Percentiles rank a stretch among this genome's conserved stretches.
phyloP scores from a whole-genome alignment of 495 filamentous ascomycete genomes.

The Neurospora sp. region DNA sequence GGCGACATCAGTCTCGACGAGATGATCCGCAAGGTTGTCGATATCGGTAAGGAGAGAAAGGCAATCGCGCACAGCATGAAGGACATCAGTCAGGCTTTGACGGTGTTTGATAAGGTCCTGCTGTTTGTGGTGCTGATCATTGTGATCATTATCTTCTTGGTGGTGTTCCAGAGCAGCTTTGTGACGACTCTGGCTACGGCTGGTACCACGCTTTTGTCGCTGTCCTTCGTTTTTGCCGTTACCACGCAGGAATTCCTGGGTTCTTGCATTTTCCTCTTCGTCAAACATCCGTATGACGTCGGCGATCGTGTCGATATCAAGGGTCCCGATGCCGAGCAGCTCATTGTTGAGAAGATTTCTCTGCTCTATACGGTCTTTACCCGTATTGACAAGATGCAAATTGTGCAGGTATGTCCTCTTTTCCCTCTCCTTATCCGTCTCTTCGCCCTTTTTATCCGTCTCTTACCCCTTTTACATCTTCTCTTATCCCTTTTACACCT shows the following conservation, averaged over 20 bases:
- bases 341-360: constrained; percentile 87
- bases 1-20: constrained; percentile 92
- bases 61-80: constrained; percentile 86
- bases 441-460: too few relatives aligned
- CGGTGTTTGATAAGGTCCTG: constrained; percentile 78
- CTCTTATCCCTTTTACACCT: too few relatives aligned
- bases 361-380: constrained; percentile 92
- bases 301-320: constrained; percentile 86
- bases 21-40: constrained; percentile 80
- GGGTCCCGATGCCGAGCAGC: constrained; percentile 48
- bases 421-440: too few relatives aligned
- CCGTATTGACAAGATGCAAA: constrained; percentile 66
- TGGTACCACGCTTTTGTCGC: constrained; percentile 83
- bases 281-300: constrained; percentile 88
- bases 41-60: constrained; percentile 73
- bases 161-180: constrained; percentile 76
- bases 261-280: constrained; percentile 95
- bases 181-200: constrained; percentile 85
- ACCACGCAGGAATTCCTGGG: constrained; percentile 91
- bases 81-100: constrained; percentile 91
- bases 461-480: too few relatives aligned
- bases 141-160: constrained; percentile 77
- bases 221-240: constrained; percentile 88
- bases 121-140: constrained; percentile 68
- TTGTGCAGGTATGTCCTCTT: constrained; percentile 47